Evolutionary conservation across 306 rosid species (phyloP).

Genomic region (barrel medic (Medicago truncatula)): MtrunA17r5.0-ANR NC_053048.1:6320001-6320500

Average conservation of each 20-base stretch:
- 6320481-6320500: constrained; percentile 67
- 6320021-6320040: background rate
- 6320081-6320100: constrained; percentile 11
- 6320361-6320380: constrained; percentile 31
- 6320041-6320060: constrained; percentile 34
- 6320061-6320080: constrained; percentile 21
- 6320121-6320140: constrained; percentile 7
- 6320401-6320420: constrained; percentile 81
- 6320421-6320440: constrained; percentile 77
- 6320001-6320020: constrained; percentile 14
- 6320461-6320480: constrained; percentile 85
- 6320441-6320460: constrained; percentile 76
- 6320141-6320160: constrained; percentile 39
- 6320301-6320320: constrained; percentile 28
- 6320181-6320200: background rate
- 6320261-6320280: constrained; percentile 7
- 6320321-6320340: constrained; percentile 37
- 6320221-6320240: constrained; percentile 27
- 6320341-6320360: constrained; percentile 30
- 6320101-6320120: constrained; percentile 9
- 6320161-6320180: constrained; percentile 19
- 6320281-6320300: constrained; percentile 17
- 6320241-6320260: constrained; percentile 7
- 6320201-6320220: constrained; percentile 31
- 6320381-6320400: constrained; percentile 59